These are phyloP conservation scores for Syncephalis fuscata DNA, from an alignment of 371 early-diverging fungal genomes.

Conservation along the genomic window DNA sequence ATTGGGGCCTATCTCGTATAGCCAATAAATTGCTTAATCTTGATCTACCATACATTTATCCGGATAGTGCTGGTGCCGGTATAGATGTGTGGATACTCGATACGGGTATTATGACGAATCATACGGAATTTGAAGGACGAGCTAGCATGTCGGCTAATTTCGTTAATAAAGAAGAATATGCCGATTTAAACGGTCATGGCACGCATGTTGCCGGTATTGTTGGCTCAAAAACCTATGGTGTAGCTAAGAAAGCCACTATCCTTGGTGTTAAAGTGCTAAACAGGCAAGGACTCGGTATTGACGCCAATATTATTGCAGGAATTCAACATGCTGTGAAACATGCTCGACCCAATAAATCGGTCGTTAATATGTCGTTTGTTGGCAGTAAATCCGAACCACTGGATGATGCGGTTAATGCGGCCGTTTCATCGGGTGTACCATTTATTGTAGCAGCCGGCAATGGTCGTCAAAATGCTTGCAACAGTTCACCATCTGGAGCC, in stretches of 20 bases:
- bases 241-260: slow-evolving; percentile 38
- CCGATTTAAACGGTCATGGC: slow-evolving; percentile 35
- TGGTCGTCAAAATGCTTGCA: slow-evolving; percentile 61
- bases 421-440: slow-evolving; percentile 2
- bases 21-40: neutral
- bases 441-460: slow-evolving; percentile 86
- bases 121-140: slow-evolving; percentile 70
- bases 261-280: slow-evolving; percentile 50
- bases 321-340: slow-evolving; percentile 40
- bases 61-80: slow-evolving; percentile 8
- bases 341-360: slow-evolving; percentile 23
- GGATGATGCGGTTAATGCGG: slow-evolving; percentile 18
- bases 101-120: slow-evolving; percentile 17
- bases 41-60: neutral
- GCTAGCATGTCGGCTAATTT: slow-evolving; percentile 46
- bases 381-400: neutral
- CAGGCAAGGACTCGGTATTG: slow-evolving; percentile 25
- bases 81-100: slow-evolving; percentile 28
- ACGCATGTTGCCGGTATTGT: slow-evolving; percentile 57
- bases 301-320: slow-evolving; percentile 47
- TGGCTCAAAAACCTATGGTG: slow-evolving; percentile 35
- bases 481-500: slow-evolving; percentile 65
- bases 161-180: slow-evolving; percentile 14
- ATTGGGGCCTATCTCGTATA: slow-evolving; percentile 12
- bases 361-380: slow-evolving; percentile 27